Evolutionary conservation across 1,284 basidiomycete species (phyloP).

Genomic region (Exobasidium rhododendri): DNA sequence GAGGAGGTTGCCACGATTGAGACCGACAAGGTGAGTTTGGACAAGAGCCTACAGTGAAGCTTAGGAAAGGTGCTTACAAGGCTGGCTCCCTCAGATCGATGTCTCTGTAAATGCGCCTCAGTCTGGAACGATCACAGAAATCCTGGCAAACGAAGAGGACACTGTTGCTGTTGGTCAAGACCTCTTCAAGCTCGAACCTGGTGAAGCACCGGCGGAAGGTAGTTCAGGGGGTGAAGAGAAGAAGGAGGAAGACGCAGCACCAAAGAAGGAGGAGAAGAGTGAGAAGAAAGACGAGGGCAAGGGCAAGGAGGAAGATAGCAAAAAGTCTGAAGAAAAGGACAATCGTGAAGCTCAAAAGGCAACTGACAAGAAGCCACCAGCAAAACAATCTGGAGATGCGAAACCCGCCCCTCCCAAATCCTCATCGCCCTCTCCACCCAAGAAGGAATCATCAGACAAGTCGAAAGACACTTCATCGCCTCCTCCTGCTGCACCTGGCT

Average conservation of each 20-base stretch:
- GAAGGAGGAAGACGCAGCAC: conserved; percentile 54
- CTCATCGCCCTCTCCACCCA: not conserved
- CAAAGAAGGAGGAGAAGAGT: conserved; percentile 57
- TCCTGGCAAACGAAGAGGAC: conserved; percentile 85
- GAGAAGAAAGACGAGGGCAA: conserved; percentile 57
- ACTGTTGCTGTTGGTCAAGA: conserved; percentile 94
- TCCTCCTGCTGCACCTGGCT: conserved; percentile 16
- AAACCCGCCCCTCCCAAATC: conserved; percentile 14
- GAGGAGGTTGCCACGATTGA: conserved; percentile 98
- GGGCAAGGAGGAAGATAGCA: conserved; percentile 55
- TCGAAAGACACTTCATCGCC: not conserved
- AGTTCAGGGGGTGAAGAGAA: conserved; percentile 51
- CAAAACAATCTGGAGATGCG: conserved; percentile 29
- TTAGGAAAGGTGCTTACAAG: too few species aligned
- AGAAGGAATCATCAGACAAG: not conserved
- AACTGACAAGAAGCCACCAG: conserved; percentile 10
- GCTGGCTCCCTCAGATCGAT: too few species aligned
- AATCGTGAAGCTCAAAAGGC: conserved; percentile 45
- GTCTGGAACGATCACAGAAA: conserved; percentile 81
- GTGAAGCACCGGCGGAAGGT: conserved; percentile 63
- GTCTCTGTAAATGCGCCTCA: conserved; percentile 91
- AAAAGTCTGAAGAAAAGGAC: conserved; percentile 53
- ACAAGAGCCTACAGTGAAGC: conserved; percentile 7
- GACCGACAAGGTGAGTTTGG: conserved; percentile 81
- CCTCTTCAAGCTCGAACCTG: conserved; percentile 84